A percentile compares a stretch with the other conserved stretches of the same genome.
phyloP scores from a whole-genome alignment of 257 asterid genomes.

The Solanum paucissectum region DNA sequence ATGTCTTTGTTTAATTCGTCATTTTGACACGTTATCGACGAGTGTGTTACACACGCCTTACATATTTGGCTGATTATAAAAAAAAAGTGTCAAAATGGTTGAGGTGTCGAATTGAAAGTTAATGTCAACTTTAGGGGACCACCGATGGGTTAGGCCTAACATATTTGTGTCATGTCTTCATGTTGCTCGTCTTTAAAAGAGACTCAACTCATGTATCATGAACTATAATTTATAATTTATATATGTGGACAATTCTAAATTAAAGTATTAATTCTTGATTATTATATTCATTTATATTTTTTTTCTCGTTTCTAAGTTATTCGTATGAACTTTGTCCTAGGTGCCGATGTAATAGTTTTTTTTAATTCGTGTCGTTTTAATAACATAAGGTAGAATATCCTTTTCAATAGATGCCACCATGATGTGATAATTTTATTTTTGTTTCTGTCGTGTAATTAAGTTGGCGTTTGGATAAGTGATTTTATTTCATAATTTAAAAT shows the following conservation, averaged over 20 bases:
- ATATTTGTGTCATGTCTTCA: too few relatives aligned
- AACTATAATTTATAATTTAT: background rate
- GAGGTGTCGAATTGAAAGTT: fast-evolving
- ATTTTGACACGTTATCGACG: too few relatives aligned
- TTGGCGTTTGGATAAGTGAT: background rate
- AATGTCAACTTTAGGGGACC: fast-evolving
- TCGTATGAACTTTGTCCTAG: background rate
- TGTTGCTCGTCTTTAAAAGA: too few relatives aligned
- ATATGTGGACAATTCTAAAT: background rate
- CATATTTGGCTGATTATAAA: too few relatives aligned
- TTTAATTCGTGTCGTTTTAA: background rate
- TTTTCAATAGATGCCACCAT: background rate
- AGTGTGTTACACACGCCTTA: too few relatives aligned
- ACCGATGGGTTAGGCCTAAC: too few relatives aligned
- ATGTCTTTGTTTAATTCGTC: too few relatives aligned
- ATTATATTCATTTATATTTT: too few relatives aligned
- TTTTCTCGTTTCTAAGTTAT: background rate
- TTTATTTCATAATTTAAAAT: too few relatives aligned
- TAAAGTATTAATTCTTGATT: background rate
- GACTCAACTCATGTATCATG: too few relatives aligned
- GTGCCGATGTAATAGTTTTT: background rate
- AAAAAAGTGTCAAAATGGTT: too few relatives aligned
- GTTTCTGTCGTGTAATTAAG: background rate
- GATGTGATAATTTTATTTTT: background rate
- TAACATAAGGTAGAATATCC: background rate